Evolutionary conservation across 1,139 yeast species (phyloP), one percentile per base, ranked within the genome.

Genomic region (Suhomyces taliae): DNA sequence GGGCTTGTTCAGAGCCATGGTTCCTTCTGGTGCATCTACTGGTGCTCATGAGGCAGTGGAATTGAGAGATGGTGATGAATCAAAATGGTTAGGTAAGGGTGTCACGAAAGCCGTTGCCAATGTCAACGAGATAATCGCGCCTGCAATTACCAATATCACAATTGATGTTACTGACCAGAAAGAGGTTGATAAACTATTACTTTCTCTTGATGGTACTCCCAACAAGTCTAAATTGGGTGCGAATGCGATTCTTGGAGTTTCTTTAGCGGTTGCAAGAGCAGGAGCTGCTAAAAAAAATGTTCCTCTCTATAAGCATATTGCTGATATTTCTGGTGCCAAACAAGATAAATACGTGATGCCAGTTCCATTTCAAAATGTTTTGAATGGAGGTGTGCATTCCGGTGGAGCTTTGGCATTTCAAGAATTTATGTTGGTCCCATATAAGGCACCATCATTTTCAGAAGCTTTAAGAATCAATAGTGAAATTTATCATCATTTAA

Each of bases 381-480:
- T 91, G 74, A 91, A 91, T 83, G 97, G 98, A 81, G 97, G 98
- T 74, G 86, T 95, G 68, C 98, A 91, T 79, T 97, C 98, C 66
- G 98, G 97, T 79, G 98, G 98, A 80, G 87, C 91, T 68, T 81
- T 91, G 61, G 97, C 97, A 64, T 85, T 91, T 85, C 98, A 91
- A 81, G 98, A 91, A 81, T 91, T 91, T 81, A 90, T 91, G 97
- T 88, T 91, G 77, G 96, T 88, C 58, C 97, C 98, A 74, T 78
- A 85, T 61, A 90, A 85, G 62, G 96, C 95, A 63, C 78, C 82
- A 62, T 67, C 91, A 55, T 91, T 90, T 85, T 71, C 90, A 56
- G 97, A 91, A 78, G 97, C 95, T 61, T 77, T 91, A 73, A 87
- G 96, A 80, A 87, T 88, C 60, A 97, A 97, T 72, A 78, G 96